Base-by-base conservation (phyloP, 2,329 filamentous ascomycete genomes). In the Aureobasidium sp. region DNA sequence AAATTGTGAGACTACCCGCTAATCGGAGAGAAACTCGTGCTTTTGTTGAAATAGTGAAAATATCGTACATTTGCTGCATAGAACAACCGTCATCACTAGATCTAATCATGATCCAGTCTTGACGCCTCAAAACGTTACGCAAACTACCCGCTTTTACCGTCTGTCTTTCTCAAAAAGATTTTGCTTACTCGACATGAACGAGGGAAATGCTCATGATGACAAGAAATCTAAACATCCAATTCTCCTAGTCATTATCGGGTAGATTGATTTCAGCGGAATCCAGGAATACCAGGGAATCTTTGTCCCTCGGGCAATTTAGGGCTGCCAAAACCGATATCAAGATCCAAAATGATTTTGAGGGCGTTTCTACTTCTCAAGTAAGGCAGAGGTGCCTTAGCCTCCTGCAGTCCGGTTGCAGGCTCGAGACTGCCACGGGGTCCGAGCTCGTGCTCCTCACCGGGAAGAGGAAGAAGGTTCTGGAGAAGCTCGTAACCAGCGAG, bases 401-500 rank as follows among this genome's bases (percentile, higher is more conserved):
- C 80, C 59, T 77, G 76, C 53, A 88, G 71, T 10, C 81, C 80
- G 5, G 83, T 74, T 30, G 81, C 74, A 2, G 81, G 83, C 61
- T 86, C 84, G 16, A 80, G 70, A 32, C 82, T 77, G 41, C 84
- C 84, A 38, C 63, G 58, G 29, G 68, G 68, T 4, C 64, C 65
- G 5, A 78, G 73, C 58, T 74, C 73, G 12, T 74, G 70, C 38
- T 80, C 77, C 37, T 73, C 74, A 24, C 88, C 88, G 2, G 90
- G 89, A 75, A 87, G 83, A 5, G 93, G 93, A 39, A 97, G 72
- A 38, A 83, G 51, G 57, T 77, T 86, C 73, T 96, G 90, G 47
- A 98, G 76, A 32, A 98, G 79, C 71, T 98, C 93, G 70, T 97
- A 98, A 38, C 88, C 87, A 3, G 93, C 93, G 21, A 98, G 82